Evolutionary conservation across 1,139 yeast genomes (phyloP).

Genomic region (Chernovozyma sophiae-reginae): DNA sequence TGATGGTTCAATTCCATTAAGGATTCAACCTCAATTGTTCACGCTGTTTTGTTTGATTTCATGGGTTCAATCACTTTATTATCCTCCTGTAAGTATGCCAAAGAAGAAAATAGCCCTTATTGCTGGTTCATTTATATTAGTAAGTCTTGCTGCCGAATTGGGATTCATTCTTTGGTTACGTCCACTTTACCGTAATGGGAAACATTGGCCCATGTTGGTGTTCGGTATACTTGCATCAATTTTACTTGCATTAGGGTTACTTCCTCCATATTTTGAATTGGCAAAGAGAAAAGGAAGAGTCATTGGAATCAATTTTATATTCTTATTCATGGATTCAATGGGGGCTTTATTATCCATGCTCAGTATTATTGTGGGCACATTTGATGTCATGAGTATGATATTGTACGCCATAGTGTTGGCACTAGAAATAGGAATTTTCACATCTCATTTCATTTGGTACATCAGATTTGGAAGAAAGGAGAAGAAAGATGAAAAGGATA

Average conservation of each 20-base stretch:
- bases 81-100: constrained; percentile 61
- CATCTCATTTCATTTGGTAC: constrained; percentile 70
- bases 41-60: constrained; percentile 64
- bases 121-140: constrained; percentile 33
- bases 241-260: constrained; percentile 66
- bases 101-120: constrained; percentile 32
- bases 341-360: constrained; percentile 80
- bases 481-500: neutral
- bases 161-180: constrained; percentile 73
- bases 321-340: constrained; percentile 66
- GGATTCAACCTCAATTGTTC: constrained; percentile 84
- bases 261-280: constrained; percentile 88
- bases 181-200: constrained; percentile 56
- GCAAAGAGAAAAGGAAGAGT: constrained; percentile 78
- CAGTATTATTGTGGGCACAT: constrained; percentile 54
- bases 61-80: constrained; percentile 72
- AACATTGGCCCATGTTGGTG: constrained; percentile 72
- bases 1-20: constrained; percentile 68
- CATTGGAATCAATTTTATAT: constrained; percentile 83
- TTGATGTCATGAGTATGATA: constrained; percentile 76
- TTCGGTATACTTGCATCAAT: constrained; percentile 80
- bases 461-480: constrained; percentile 40
- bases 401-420: constrained; percentile 68
- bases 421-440: constrained; percentile 73
- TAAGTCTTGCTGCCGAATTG: constrained; percentile 58